These are phyloP conservation scores for Penicillium atrosanguineum DNA, from an alignment of 495 filamentous ascomycete species.

Conservation along the genomic window DNA sequence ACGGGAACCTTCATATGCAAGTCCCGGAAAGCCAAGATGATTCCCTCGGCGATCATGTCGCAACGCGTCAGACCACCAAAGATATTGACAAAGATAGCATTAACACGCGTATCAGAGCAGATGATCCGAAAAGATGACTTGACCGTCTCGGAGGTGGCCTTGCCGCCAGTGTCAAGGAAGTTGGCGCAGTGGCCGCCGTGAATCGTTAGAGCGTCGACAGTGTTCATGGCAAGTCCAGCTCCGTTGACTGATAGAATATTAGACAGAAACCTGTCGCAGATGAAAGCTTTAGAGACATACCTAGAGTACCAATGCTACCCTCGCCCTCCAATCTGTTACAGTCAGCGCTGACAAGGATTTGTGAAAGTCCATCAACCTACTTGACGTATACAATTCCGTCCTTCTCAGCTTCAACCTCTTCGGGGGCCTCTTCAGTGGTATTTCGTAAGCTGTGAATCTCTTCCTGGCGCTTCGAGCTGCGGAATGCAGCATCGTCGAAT, in stretches of 20 bases:
- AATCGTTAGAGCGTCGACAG: constrained; percentile 70
- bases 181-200: constrained; percentile 69
- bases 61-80: constrained; percentile 83
- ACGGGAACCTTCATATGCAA: constrained; percentile 69
- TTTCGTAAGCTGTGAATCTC: constrained; percentile 61
- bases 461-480: constrained; percentile 60
- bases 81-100: constrained; percentile 81
- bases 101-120: constrained; percentile 66
- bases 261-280: neutral
- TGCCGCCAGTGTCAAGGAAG: constrained; percentile 88
- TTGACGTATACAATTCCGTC: constrained; percentile 74
- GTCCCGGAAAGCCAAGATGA: constrained; percentile 75
- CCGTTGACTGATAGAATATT: constrained; percentile 61
- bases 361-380: constrained; percentile 20
- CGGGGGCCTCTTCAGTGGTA: constrained; percentile 46
- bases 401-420: constrained; percentile 65
- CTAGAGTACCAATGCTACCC: constrained; percentile 66
- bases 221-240: constrained; percentile 91
- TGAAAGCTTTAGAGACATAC: constrained; percentile 19
- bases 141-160: constrained; percentile 83
- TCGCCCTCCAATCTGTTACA: constrained; percentile 40
- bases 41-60: constrained; percentile 86
- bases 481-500: constrained; percentile 79
- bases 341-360: constrained; percentile 3
- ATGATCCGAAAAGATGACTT: constrained; percentile 73